Base-by-base conservation (phyloP, 2,329 filamentous ascomycete genomes). In the Eurotiales sp. region DNA sequence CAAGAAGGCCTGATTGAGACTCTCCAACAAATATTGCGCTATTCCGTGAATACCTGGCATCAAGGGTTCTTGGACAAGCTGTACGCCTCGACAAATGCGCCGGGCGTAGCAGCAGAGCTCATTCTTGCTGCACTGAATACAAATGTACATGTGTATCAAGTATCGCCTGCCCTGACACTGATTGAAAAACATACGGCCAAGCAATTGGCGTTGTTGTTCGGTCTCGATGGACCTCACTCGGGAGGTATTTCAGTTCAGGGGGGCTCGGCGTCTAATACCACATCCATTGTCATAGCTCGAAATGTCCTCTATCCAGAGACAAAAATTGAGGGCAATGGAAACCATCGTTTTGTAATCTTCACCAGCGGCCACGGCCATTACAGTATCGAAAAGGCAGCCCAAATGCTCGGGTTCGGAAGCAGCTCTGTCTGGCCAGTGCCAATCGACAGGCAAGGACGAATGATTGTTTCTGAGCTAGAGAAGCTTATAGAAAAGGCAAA, bases 41-140 rank as follows among this genome's bases (percentile, higher is more conserved):
- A 95, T 70, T 93, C 87, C 63, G 92, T 97, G 64, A 99, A 99
- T 72, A 96, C 92, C n/a, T 97, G 91, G 88, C 88, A 95, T 64
- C 91, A 96, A 70, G 92, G 92, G 10, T 99, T 97, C 71, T 73
- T 97, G 64, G 91, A 96, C 72, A 97, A 99, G 73, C 77, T 97
- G 15, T 97, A 96, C 69, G 83, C 87, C n/a, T 86, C 86, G 57
- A 95, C 89, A 34, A 93, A 93, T 64, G 86, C 92, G 37, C 86
- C 92, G 8, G 92, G 92, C 15, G 80, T 97, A 0, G 84, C 87
- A 14, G 86, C 90, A 2, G 93, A 97, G 63, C 76, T 97, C 52
- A 77, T 97, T 8, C 81, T 97, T 22, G 85, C 88, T 0, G 81
- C 88, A 1, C 74, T 99, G 40, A 97, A 99, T 72, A 96, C 93